A percentile compares a stretch with the other conserved stretches of the same genome.
Conservation (phyloP, 257 asterid species). For the Petunia secreta region DNA sequence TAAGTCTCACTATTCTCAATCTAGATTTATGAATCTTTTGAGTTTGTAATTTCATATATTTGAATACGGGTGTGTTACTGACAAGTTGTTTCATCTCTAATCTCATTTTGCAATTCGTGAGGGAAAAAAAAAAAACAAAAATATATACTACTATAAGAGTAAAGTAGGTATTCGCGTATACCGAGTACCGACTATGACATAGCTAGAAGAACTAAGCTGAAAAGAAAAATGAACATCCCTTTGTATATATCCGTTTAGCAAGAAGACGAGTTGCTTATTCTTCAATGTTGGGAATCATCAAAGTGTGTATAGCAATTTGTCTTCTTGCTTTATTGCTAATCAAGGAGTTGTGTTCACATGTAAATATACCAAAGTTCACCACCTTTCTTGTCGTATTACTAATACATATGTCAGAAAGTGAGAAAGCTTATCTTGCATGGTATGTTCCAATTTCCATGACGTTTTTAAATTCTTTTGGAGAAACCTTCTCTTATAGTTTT, state of each 20-base stretch:
- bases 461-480: no score
- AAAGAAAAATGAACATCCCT: not conserved
- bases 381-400: not conserved
- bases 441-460: no score
- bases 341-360: not conserved
- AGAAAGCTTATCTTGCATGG: no score
- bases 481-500: no score
- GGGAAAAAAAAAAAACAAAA: not conserved
- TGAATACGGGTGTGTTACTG: not conserved
- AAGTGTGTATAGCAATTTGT: no score
- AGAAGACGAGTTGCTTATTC: no score
- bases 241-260: no score
- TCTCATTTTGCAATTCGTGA: not conserved
- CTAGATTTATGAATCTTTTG: not conserved
- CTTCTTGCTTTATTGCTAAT: not conserved
- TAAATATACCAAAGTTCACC: not conserved
- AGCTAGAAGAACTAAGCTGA: not conserved
- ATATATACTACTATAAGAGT: not conserved
- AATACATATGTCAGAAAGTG: not conserved
- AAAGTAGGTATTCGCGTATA: not conserved
- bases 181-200: not conserved
- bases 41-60: not conserved
- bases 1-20: conserved; percentile 25
- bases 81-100: not conserved
- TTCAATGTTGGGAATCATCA: no score